Conservation (phyloP, 768 basidiomycete genomes). For the Rickenella mellea region DNA sequence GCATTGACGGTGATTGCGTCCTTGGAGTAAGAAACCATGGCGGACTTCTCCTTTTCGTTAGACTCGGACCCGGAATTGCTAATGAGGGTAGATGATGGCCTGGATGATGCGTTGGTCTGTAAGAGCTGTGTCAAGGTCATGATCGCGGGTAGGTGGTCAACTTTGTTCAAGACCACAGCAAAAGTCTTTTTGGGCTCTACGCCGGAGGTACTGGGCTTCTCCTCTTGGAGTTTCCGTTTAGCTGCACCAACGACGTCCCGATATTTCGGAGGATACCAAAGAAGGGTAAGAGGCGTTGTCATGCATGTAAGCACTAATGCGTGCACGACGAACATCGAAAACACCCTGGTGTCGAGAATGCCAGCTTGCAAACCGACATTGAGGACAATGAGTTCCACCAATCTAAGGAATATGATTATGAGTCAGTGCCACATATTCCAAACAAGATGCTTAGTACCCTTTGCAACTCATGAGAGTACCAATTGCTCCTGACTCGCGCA, state of each 20-base stretch:
- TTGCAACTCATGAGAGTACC: conserved; percentile 88
- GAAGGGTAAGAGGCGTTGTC: conserved; percentile 73
- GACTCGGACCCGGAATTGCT: not conserved
- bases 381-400: conserved; percentile 85
- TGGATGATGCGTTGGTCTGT: conserved; percentile 20
- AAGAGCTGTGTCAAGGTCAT: conserved; percentile 79
- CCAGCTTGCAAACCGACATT: conserved; percentile 73
- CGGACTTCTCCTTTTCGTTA: not conserved
- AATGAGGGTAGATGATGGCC: not conserved
- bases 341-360: conserved; percentile 55
- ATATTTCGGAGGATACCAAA: conserved; percentile 62
- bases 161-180: conserved; percentile 66
- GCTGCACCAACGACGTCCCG: conserved; percentile 28
- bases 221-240: conserved; percentile 9
- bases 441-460: conserved; percentile 38
- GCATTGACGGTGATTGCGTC: conserved; percentile 48
- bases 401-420: conserved; percentile 20
- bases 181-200: conserved; percentile 45
- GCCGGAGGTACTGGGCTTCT: not conserved
- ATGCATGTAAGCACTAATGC: conserved; percentile 72
- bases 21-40: no score
- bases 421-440: not conserved
- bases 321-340: conserved; percentile 86
- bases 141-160: conserved; percentile 72
- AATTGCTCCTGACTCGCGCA: conserved; percentile 74